A percentile compares a stretch with the other conserved stretches of the same genome.
Evolutionary conservation across 306 rosid species (phyloP).

Genomic region (Cucumis cinereus): DNA sequence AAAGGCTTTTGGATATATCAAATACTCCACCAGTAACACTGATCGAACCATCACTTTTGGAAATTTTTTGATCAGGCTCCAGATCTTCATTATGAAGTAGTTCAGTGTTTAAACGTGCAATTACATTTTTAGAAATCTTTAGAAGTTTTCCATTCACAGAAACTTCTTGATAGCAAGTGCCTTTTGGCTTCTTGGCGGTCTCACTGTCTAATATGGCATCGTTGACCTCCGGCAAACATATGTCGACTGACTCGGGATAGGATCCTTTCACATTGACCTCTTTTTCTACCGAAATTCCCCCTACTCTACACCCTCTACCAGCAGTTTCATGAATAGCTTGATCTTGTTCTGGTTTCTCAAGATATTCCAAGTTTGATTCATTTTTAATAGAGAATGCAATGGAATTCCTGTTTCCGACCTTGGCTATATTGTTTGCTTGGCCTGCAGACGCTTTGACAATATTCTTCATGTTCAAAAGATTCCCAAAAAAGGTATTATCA

Average conservation of each 20-base stretch:
- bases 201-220: conserved; percentile 12
- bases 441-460: conserved; percentile 6
- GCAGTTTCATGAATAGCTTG: conserved; percentile 4
- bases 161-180: conserved; percentile 16
- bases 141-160: conserved; percentile 13
- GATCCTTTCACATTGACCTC: conserved; percentile 1
- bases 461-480: conserved; percentile 13
- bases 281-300: conserved; percentile 11
- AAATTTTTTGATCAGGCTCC: conserved; percentile 14
- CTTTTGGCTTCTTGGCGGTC: conserved; percentile 18
- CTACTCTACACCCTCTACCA: conserved; percentile 16
- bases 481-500: conserved; percentile 13
- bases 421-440: background rate
- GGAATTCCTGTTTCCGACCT: background rate
- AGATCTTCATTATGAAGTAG: conserved; percentile 12
- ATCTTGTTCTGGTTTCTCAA: conserved; percentile 1
- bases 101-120: conserved; percentile 17
- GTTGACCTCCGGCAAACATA: conserved; percentile 17
- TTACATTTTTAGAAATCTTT: conserved; percentile 13
- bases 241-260: background rate
- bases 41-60: conserved; percentile 13
- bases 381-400: background rate
- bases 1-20: conserved; percentile 5
- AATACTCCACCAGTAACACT: conserved; percentile 12
- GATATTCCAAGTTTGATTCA: background rate